These are phyloP conservation scores for Mycena rosella DNA, from an alignment of 768 basidiomycete species.

Conservation along the genomic window DNA sequence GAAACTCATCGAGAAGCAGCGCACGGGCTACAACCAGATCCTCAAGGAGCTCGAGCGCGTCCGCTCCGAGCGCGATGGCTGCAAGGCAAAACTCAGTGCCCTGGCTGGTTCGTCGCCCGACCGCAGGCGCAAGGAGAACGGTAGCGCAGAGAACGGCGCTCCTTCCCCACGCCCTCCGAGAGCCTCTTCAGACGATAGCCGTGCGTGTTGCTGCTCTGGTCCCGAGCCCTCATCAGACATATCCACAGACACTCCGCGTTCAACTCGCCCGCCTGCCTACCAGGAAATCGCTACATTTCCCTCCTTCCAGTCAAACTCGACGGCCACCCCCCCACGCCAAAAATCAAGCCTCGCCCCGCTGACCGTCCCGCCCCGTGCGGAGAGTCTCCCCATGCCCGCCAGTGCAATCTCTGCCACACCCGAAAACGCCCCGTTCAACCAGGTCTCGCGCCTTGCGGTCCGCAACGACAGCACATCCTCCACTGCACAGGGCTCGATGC, in stretches of 20 bases:
- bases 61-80: conserved; percentile 81
- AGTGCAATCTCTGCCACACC: conserved; percentile 48
- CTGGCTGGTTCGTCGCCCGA: conserved; percentile 40
- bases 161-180: conserved; percentile 1
- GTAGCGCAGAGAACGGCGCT: neutral
- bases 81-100: conserved; percentile 61
- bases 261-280: conserved; percentile 9
- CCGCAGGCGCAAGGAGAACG: conserved; percentile 39
- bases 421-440: conserved; percentile 47
- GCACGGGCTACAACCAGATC: conserved; percentile 82
- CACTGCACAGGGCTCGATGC: conserved; percentile 21
- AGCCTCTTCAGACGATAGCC: conserved; percentile 16
- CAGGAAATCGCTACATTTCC: conserved; percentile 25
- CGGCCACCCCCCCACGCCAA: conserved; percentile 39
- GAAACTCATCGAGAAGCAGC: conserved; percentile 95
- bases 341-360: conserved; percentile 56
- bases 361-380: conserved; percentile 53
- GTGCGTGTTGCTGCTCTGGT: conserved; percentile 17
- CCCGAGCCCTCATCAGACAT: conserved; percentile 41
- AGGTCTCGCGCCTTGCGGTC: neutral
- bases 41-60: conserved; percentile 90
- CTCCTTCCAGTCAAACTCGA: conserved; percentile 43
- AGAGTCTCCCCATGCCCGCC: conserved; percentile 49
- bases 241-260: conserved; percentile 41
- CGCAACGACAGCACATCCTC: conserved; percentile 25